A percentile compares a stretch with the other conserved stretches of the same genome.
Conservation (phyloP, 257 asterid genomes). For the Lantana camara region DNA sequence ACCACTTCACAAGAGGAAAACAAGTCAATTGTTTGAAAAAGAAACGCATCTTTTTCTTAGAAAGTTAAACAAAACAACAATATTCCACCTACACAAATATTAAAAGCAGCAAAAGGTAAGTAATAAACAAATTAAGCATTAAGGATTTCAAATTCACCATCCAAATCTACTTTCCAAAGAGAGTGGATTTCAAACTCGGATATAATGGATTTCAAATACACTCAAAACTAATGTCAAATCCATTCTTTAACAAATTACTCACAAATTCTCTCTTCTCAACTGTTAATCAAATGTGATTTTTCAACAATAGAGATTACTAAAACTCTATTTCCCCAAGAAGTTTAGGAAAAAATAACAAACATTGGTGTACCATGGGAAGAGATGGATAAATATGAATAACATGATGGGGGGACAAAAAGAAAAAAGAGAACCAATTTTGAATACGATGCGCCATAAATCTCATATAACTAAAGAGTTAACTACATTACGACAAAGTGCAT, state of each 20-base stretch:
- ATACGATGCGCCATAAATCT: not conserved
- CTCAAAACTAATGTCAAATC: too few relatives aligned
- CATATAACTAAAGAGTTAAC: too few relatives aligned
- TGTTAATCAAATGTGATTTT: too few relatives aligned
- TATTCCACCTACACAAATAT: not conserved
- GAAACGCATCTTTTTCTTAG: not conserved
- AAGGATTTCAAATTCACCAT: too few relatives aligned
- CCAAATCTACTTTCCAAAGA: too few relatives aligned
- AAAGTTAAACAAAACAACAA: not conserved
- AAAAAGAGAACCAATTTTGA: not conserved
- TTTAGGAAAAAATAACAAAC: not conserved
- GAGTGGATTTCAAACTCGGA: too few relatives aligned
- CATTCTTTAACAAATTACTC: too few relatives aligned
- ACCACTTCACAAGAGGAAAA: slow-evolving; percentile 17
- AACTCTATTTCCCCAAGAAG: too few relatives aligned
- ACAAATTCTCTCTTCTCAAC: too few relatives aligned
- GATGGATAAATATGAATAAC: not conserved
- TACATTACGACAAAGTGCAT: not conserved
- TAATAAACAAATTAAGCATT: not conserved
- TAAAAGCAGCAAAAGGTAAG: not conserved
- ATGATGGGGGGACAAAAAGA: slow-evolving; percentile 4
- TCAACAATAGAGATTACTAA: too few relatives aligned
- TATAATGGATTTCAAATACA: too few relatives aligned
- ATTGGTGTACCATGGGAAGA: not conserved
- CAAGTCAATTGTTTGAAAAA: slow-evolving; percentile 4